phyloP scores from a whole-genome alignment of 768 basidiomycete genomes.

The Suillus paluster region DNA sequence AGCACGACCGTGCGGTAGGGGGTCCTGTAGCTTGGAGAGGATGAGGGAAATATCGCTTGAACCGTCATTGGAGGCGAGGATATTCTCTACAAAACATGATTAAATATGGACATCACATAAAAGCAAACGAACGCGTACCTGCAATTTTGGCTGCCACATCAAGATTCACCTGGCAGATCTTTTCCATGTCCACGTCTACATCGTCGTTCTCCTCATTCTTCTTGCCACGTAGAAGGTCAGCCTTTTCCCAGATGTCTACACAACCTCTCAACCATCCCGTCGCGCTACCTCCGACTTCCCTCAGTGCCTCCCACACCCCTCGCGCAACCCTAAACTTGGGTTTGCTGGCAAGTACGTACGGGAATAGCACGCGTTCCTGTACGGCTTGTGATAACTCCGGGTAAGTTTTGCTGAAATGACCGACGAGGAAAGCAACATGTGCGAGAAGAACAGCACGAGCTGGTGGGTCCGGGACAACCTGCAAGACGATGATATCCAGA shows the following conservation, averaged over 20 bases:
- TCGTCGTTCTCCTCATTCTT: slow-evolving; percentile 36
- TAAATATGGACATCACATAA: background rate
- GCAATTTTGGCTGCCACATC: slow-evolving; percentile 65
- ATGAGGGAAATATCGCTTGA: slow-evolving; percentile 50
- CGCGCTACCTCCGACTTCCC: slow-evolving; percentile 35
- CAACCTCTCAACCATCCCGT: slow-evolving; percentile 59
- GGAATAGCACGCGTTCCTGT: slow-evolving; percentile 65
- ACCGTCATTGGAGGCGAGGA: slow-evolving; percentile 55
- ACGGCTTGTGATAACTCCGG: slow-evolving; percentile 36
- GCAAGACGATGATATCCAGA: slow-evolving; percentile 27
- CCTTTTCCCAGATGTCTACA: slow-evolving; percentile 41
- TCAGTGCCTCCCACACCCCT: slow-evolving; percentile 74
- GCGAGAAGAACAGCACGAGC: slow-evolving; percentile 55
- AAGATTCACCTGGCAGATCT: slow-evolving; percentile 57
- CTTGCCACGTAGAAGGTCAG: slow-evolving; percentile 27
- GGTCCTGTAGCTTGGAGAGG: slow-evolving; percentile 53
- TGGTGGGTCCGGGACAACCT: slow-evolving; percentile 43
- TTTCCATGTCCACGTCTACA: slow-evolving; percentile 39
- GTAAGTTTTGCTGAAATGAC: slow-evolving; percentile 43
- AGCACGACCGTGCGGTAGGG: slow-evolving; percentile 54
- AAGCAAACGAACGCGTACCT: slow-evolving; percentile 44
- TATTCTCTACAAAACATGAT: slow-evolving; percentile 54
- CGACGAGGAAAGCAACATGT: slow-evolving; percentile 61
- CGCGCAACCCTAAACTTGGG: slow-evolving; percentile 66
- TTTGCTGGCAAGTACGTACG: slow-evolving; percentile 76